Evolutionary conservation across 768 basidiomycete genomes (phyloP).

Genomic region (Kondoa subrosea): DNA sequence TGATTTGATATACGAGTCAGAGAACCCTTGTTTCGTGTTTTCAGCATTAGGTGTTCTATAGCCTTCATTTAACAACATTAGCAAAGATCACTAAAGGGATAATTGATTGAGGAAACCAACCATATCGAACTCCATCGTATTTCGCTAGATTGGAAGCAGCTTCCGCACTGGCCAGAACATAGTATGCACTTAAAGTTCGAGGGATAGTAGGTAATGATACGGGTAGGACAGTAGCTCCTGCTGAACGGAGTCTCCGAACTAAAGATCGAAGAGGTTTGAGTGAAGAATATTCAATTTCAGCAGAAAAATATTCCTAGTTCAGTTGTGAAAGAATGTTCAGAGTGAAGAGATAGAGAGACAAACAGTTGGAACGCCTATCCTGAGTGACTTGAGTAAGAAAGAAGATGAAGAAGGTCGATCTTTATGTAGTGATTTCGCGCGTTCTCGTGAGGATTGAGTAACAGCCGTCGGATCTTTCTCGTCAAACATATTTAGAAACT

Average conservation of each 20-base stretch:
- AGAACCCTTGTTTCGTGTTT: neutral
- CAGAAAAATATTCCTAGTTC: constrained; percentile 56
- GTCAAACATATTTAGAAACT: constrained; percentile 16
- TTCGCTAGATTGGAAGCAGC: constrained; percentile 80
- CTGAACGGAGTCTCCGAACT: constrained; percentile 36
- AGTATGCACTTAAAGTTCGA: constrained; percentile 80
- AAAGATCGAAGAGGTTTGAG: constrained; percentile 38
- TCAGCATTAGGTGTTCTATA: neutral
- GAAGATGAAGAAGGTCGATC: neutral
- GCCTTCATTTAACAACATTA: neutral
- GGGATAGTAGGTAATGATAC: constrained; percentile 53
- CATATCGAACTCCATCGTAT: constrained; percentile 75
- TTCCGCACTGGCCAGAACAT: constrained; percentile 85
- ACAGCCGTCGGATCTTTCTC: constrained; percentile 24
- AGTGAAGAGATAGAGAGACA: neutral
- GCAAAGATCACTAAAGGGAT: neutral
- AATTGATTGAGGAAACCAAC: constrained; percentile 32
- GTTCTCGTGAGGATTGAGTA: neutral
- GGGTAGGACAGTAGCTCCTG: constrained; percentile 52
- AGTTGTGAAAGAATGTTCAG: neutral
- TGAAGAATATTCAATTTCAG: constrained; percentile 43
- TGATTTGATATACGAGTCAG: constrained; percentile 44
- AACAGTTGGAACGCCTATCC: constrained; percentile 22
- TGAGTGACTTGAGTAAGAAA: neutral
- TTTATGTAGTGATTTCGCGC: constrained; percentile 9